Conservation (phyloP, 768 basidiomycete genomes). For the Phlebiopsis flavidoalba region DNA sequence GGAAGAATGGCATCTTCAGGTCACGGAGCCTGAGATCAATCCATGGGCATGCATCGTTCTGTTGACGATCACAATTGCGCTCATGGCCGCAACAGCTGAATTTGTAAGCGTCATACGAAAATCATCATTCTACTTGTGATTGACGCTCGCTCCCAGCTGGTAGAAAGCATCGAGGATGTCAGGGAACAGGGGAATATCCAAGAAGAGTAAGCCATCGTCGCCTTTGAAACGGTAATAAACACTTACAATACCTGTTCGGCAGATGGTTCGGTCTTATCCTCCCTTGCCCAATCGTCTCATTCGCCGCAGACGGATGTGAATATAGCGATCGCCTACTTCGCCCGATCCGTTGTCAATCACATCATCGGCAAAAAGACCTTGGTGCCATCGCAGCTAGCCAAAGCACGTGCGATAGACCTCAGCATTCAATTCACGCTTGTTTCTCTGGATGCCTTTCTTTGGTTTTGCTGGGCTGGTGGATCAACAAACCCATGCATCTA, state of each 20-base stretch:
- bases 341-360: constrained; percentile 37
- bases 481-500: constrained; percentile 50
- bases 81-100: constrained; percentile 70
- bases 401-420: constrained; percentile 67
- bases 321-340: constrained; percentile 56
- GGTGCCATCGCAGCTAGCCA: constrained; percentile 54
- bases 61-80: constrained; percentile 44
- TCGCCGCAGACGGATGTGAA: constrained; percentile 64
- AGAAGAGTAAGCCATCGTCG: constrained; percentile 48
- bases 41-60: constrained; percentile 57
- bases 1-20: constrained; percentile 35
- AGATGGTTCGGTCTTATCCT: constrained; percentile 75
- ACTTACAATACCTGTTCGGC: background rate
- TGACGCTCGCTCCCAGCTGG: constrained; percentile 36
- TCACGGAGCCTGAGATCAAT: constrained; percentile 52
- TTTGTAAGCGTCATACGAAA: constrained; percentile 41
- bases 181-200: constrained; percentile 36
- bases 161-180: constrained; percentile 58
- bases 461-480: constrained; percentile 66
- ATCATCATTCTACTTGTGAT: background rate
- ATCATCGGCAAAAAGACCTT: constrained; percentile 34
- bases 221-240: too few species aligned
- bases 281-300: constrained; percentile 68
- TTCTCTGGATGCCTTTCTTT: constrained; percentile 78
- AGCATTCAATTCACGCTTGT: constrained; percentile 74